Base-by-base conservation (phyloP, 2,329 filamentous ascomycete species). In the Aspergillus sclerotialis region DNA sequence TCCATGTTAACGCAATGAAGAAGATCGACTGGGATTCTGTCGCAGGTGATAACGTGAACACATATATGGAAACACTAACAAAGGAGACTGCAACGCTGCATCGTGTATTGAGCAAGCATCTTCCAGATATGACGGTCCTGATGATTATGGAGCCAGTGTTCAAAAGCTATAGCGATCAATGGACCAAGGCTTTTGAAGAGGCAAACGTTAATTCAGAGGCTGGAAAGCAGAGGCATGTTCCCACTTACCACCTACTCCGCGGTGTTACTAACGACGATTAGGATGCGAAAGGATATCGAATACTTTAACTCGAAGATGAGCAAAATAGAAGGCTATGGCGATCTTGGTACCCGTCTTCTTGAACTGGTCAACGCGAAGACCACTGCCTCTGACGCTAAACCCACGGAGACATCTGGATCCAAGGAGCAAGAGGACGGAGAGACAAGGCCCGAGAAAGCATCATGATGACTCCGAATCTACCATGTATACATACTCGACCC, bases 81-180 rank as follows among this genome's bases (percentile, higher is more conserved):
- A 93, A 88, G 58, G 89, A 95, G 53, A 94, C 89, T 0, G 78
- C 78, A 4, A 92, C 82, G 1, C 66, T 95, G 42, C 83, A 94
- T 53, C 81, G 86, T 35, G 88, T 92, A 8, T 69, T 95, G 40
- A 81, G 76, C 40, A 89, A 87, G 55, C 82, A 93, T 56, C 67
- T 95, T 15, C 81, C 83, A 0, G 84, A 92, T 43, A 72, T 75
- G 35, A 81, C 82, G 1, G 80, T 94, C 2, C 72, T 75, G 35
- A 78, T 85, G 65, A 94, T 95, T 50, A 94, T 94, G 84, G 67
- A 72, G 13, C 83, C 85, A 1, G 87, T 95, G 1, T 93, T 93
- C 59, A 69, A 73, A 24, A 86, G 77, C 56, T 94, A 94, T 59
- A 80, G 78, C 50, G 80, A 84, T 37, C 84, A 90, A 51, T 80